Conservation (phyloP, 2,329 filamentous ascomycete genomes). For the Colletotrichum ledebouriae region DNA sequence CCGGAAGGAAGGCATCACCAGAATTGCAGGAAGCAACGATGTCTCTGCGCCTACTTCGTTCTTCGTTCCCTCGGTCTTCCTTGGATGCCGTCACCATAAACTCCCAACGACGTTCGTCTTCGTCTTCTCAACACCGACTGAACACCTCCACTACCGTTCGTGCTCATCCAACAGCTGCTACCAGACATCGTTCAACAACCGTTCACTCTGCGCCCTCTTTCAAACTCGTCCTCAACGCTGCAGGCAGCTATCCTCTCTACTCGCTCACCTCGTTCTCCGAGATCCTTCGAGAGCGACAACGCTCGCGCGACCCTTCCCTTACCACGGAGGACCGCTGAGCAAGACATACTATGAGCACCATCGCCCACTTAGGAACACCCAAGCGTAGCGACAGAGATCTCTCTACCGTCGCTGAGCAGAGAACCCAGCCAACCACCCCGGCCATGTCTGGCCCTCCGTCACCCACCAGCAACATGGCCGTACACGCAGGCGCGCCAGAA, state of each 20-base stretch:
- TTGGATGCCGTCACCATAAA: too few relatives aligned
- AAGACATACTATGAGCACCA: neutral
- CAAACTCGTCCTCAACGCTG: too few relatives aligned
- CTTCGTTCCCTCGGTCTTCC: too few relatives aligned
- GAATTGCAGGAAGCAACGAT: too few relatives aligned
- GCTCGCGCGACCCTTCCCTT: neutral
- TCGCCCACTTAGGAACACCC: neutral
- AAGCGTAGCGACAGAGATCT: neutral
- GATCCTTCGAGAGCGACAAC: neutral
- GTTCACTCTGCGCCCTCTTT: too few relatives aligned
- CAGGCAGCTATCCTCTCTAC: too few relatives aligned
- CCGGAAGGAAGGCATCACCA: neutral
- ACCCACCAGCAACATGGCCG: constrained; percentile 1
- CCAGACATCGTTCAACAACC: too few relatives aligned
- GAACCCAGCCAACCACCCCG: constrained; percentile 2
- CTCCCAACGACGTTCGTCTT: neutral
- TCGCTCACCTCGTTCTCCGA: neutral
- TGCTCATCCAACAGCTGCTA: neutral
- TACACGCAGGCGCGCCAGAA: neutral
- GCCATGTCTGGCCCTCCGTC: neutral
- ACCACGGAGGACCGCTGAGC: neutral
- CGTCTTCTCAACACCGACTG: neutral
- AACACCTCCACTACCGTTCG: neutral
- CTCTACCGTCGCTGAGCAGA: constrained; percentile 8
- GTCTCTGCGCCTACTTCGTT: too few relatives aligned